Evolutionary conservation across 2,329 filamentous ascomycete genomes (phyloP).

Genomic region (Capronia coronata): DNA sequence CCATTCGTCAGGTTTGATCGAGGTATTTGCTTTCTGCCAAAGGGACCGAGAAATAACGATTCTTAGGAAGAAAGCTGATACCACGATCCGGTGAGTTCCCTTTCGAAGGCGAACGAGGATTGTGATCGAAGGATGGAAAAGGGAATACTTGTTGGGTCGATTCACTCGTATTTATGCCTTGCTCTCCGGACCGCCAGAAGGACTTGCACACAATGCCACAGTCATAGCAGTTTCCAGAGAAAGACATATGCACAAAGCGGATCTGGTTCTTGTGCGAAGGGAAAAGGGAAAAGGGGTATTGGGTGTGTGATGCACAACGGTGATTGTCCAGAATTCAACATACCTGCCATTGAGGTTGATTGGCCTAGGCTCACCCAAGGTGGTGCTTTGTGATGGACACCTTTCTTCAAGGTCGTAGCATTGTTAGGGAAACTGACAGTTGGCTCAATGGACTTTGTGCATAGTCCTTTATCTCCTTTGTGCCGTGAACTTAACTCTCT

Average conservation of each 20-base stretch:
- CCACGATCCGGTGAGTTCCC: neutral
- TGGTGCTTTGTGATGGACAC: neutral
- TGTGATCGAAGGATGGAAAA: constrained; percentile 2
- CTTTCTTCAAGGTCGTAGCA: neutral
- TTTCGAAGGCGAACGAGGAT: neutral
- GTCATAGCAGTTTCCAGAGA: neutral
- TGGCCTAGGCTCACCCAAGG: neutral
- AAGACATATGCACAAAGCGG: too few species aligned
- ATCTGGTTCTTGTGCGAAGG: too few species aligned
- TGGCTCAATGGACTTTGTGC: neutral
- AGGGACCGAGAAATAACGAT: neutral
- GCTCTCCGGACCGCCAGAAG: neutral
- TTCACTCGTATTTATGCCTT: neutral
- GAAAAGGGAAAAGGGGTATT: neutral
- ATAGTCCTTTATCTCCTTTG: neutral
- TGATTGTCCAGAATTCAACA: neutral
- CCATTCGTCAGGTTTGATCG: constrained; percentile 5
- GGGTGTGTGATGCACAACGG: neutral
- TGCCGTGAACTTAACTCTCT: too few species aligned
- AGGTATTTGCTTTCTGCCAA: neutral
- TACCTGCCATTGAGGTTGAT: neutral
- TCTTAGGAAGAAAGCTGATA: neutral
- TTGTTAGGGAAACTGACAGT: neutral
- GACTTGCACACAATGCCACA: neutral
- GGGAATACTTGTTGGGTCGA: neutral